A percentile compares a stretch with the other conserved stretches of the same genome.
Conservation (phyloP, 106 monocot species). For the Triglochin maritima region DNA sequence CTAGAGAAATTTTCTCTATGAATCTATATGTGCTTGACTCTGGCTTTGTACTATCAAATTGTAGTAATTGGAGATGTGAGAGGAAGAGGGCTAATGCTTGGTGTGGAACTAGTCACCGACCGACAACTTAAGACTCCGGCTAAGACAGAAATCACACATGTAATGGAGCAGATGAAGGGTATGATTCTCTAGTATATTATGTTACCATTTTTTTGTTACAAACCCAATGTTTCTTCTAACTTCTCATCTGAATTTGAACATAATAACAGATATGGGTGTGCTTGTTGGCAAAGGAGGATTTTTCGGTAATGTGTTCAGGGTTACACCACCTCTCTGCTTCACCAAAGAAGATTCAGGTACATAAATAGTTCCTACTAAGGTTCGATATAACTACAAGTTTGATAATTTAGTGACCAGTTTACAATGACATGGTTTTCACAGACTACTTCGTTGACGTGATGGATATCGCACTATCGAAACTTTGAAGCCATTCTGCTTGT, state of each 20-base stretch:
- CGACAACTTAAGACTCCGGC: constrained; percentile 67
- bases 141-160: constrained; percentile 54
- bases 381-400: too few relatives aligned
- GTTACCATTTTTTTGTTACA: not conserved
- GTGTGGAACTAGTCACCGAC: constrained; percentile 78
- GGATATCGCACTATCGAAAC: constrained; percentile 30
- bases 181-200: not conserved
- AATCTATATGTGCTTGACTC: too few relatives aligned
- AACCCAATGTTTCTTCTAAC: not conserved
- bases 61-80: constrained; percentile 94
- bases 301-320: constrained; percentile 32
- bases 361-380: not conserved
- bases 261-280: constrained; percentile 33
- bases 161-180: constrained; percentile 95
- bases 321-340: constrained; percentile 37
- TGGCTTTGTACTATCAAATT: not conserved
- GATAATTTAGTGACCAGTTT: too few relatives aligned
- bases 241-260: not conserved
- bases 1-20: too few relatives aligned
- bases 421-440: not conserved
- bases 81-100: constrained; percentile 87
- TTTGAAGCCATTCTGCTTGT: constrained; percentile 1
- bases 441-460: constrained; percentile 27
- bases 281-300: constrained; percentile 43
- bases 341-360: constrained; percentile 36